Conservation (phyloP, 352 stramenopile species). For the Phytophthora quininea region DNA sequence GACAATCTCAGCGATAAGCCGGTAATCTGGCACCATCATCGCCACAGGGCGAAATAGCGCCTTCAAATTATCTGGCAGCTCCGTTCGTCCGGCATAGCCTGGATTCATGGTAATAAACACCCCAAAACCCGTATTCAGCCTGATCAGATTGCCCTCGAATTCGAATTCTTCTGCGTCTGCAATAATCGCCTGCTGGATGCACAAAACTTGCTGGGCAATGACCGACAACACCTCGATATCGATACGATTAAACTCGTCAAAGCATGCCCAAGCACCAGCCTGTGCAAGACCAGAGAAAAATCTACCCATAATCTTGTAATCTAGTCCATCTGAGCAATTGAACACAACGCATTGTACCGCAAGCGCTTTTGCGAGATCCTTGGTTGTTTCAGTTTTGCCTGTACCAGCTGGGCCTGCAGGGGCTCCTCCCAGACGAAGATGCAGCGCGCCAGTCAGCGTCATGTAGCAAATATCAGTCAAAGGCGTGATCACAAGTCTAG, state of each 20-base stretch:
- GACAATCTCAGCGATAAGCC: conserved; percentile 95
- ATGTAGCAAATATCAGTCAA: conserved; percentile 92
- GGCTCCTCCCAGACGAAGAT: conserved; percentile 91
- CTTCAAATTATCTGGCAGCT: conserved; percentile 95
- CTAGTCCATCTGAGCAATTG: conserved; percentile 95
- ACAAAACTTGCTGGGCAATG: conserved; percentile 96
- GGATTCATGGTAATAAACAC: conserved; percentile 97
- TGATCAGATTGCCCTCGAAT: conserved; percentile 94
- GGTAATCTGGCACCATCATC: conserved; percentile 96
- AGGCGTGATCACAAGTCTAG: conserved; percentile 83
- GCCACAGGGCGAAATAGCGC: conserved; percentile 93
- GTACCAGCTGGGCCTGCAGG: conserved; percentile 93
- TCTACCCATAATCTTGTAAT: conserved; percentile 97
- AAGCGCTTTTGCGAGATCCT: conserved; percentile 94
- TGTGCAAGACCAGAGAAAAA: conserved; percentile 96
- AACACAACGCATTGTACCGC: conserved; percentile 96
- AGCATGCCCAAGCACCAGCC: conserved; percentile 94
- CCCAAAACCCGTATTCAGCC: conserved; percentile 91
- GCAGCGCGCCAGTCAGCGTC: conserved; percentile 94
- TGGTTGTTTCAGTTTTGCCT: conserved; percentile 95
- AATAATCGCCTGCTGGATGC: conserved; percentile 94
- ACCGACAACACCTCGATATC: conserved; percentile 96
- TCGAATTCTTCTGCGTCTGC: conserved; percentile 90
- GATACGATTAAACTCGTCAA: conserved; percentile 97
- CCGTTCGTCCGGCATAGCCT: conserved; percentile 92